Base-by-base conservation (phyloP, 2,329 filamentous ascomycete genomes). In the Epichloe brachyelytri region DNA sequence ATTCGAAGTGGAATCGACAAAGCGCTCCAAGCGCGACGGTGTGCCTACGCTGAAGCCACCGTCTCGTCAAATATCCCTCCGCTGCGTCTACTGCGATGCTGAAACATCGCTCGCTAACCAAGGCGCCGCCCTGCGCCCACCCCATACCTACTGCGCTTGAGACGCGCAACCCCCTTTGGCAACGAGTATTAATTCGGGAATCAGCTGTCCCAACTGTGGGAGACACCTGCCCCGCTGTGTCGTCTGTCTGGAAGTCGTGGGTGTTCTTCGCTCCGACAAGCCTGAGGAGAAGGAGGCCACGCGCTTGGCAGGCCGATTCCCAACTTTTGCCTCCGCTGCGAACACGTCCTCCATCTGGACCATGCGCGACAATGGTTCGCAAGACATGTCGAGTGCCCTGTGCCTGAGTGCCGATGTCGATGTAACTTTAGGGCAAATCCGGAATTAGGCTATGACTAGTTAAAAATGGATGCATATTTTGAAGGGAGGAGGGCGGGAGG, bases 1-100 rank as follows among this genome's bases (percentile, higher is more conserved):
- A 59, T 91, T 89, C 66, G 83, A 87, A 57, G 84, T 86, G 54
- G 82, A 86, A 62, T 85, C 86, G 60, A 87, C 83, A 22, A 80
- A 81, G 56, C 78, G 78, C 57, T 84, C 83, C 57, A 79, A 82
- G 52, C 78, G 79, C 49, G 76, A 81, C 49, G 84, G 83, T 40
- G 56, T 65, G 6, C 78, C 78, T n/a, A 76, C 78, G 7, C 75
- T 86, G 56, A 80, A 79, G 52, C 77, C 82, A 1, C 76, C 83
- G 0, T 79, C 79, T 2, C 73, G 82, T 34, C 85, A 88, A 66
- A 79, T 91, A 49, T 80, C 83, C 4, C 76, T 93, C 46, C 79
- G 86, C 45, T 93, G 87, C 67, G 76, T 85, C 46, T 86, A 87
- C 68, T 93, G 87, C 68, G 82, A 85, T 59, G 74, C 77, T 36